These are phyloP conservation scores for Boletus subparvulus DNA, from an alignment of 768 basidiomycete genomes.

Conservation along the genomic window DNA sequence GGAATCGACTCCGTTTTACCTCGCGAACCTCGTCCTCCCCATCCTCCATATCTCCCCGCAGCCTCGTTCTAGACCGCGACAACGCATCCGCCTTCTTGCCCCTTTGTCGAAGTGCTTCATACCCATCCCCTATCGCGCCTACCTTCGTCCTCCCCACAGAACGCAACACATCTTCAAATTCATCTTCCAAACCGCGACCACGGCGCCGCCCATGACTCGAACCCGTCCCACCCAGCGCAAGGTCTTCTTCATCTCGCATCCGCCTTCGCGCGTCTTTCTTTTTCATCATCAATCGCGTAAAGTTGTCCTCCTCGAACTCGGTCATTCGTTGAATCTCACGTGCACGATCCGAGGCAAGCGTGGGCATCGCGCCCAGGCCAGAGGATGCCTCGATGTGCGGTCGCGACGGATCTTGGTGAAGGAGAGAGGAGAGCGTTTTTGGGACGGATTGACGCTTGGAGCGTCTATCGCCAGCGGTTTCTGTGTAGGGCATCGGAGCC, in stretches of 20 bases:
- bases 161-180: no score
- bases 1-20: no score
- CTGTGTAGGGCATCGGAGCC: slow-evolving; percentile 75
- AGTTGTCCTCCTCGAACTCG: slow-evolving; percentile 94
- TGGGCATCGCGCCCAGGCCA: slow-evolving; percentile 63
- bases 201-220: no score
- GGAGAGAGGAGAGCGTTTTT: slow-evolving; percentile 56
- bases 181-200: no score
- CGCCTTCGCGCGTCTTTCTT: slow-evolving; percentile 77
- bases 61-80: slow-evolving; percentile 24
- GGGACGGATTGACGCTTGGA: slow-evolving; percentile 48
- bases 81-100: slow-evolving; percentile 64
- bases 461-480: slow-evolving; percentile 47
- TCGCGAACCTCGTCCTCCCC: no score
- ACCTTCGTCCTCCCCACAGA: no score
- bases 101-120: slow-evolving; percentile 72
- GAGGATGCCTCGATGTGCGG: slow-evolving; percentile 72
- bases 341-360: slow-evolving; percentile 61
- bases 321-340: slow-evolving; percentile 76
- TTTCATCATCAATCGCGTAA: slow-evolving; percentile 80
- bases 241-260: slow-evolving; percentile 76
- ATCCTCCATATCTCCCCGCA: no score
- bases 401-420: slow-evolving; percentile 51
- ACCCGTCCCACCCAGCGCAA: slow-evolving; percentile 75
- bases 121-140: slow-evolving; percentile 63